phyloP scores from a whole-genome alignment of 2,329 filamentous ascomycete species.

The Colletotrichum musae region DNA sequence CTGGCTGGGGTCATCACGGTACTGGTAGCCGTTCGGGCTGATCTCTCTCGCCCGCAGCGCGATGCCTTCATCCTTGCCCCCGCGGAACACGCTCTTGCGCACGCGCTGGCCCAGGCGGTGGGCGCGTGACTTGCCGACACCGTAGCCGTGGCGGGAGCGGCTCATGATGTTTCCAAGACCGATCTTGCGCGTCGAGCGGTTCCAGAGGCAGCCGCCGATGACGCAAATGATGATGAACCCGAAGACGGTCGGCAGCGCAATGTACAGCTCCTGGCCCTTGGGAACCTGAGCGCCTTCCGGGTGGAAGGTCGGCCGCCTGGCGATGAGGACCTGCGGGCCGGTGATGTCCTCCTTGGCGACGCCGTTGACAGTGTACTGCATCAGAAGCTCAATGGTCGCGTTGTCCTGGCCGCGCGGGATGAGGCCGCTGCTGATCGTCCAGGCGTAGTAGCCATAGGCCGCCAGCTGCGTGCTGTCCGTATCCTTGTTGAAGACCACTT shows the following conservation, averaged over 20 bases:
- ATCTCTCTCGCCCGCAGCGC: slow-evolving; percentile 51
- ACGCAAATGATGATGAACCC: slow-evolving; percentile 63
- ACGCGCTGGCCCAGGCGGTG: slow-evolving; percentile 50
- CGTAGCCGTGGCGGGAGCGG: slow-evolving; percentile 61
- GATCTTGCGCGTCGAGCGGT: slow-evolving; percentile 65
- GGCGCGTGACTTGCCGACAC: slow-evolving; percentile 55
- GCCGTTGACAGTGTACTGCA: slow-evolving; percentile 52
- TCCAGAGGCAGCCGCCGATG: slow-evolving; percentile 69
- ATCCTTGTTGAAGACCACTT: slow-evolving; percentile 37
- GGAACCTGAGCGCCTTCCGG: slow-evolving; percentile 51
- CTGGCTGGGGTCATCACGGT: slow-evolving; percentile 52
- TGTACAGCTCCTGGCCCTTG: slow-evolving; percentile 60
- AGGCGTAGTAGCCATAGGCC: slow-evolving; percentile 51
- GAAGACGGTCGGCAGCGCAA: slow-evolving; percentile 67
- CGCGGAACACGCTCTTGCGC: slow-evolving; percentile 48
- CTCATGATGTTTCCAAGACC: slow-evolving; percentile 67
- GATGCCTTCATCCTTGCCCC: slow-evolving; percentile 56
- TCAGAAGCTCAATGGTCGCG: slow-evolving; percentile 46
- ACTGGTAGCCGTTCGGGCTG: slow-evolving; percentile 46
- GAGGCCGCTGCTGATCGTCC: slow-evolving; percentile 47
- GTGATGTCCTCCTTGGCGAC: slow-evolving; percentile 51
- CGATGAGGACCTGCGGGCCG: slow-evolving; percentile 60
- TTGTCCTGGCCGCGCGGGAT: slow-evolving; percentile 45
- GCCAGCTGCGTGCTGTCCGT: slow-evolving; percentile 35
- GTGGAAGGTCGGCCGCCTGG: slow-evolving; percentile 51